A percentile compares a stretch with the other conserved stretches of the same genome.
Evolutionary conservation across 768 basidiomycete species (phyloP).

Genomic region (Clitopilus passeckerianus): DNA sequence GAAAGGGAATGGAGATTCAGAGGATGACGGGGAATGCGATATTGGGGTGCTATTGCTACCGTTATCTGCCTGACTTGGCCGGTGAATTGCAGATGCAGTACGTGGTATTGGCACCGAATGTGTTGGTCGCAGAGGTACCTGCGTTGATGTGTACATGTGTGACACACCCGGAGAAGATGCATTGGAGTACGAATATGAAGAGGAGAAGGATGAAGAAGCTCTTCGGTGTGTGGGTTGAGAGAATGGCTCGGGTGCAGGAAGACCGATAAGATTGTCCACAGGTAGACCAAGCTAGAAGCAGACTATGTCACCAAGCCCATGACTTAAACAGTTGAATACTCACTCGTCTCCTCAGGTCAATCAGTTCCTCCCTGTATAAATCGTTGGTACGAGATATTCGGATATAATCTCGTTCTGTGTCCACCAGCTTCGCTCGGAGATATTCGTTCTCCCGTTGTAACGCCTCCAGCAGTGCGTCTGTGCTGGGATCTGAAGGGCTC

Average conservation of each 20-base stretch:
- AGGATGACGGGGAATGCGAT: conserved; percentile 62
- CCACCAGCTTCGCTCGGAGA: conserved; percentile 58
- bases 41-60: conserved; percentile 56
- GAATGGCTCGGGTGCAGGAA: conserved; percentile 60
- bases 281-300: conserved; percentile 59
- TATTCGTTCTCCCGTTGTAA: conserved; percentile 78
- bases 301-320: conserved; percentile 6
- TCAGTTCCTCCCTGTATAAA: conserved; percentile 79
- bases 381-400: conserved; percentile 74
- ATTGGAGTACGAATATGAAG: conserved; percentile 25
- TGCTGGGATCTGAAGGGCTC: conserved; percentile 30
- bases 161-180: conserved; percentile 46
- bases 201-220: conserved; percentile 25
- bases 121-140: conserved; percentile 25
- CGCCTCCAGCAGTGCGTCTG: conserved; percentile 67
- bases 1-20: conserved; percentile 66
- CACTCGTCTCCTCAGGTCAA: conserved; percentile 72
- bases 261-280: conserved; percentile 75
- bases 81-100: conserved; percentile 57
- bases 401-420: conserved; percentile 75
- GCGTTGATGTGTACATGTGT: conserved; percentile 27
- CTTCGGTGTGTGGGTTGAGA: conserved; percentile 70
- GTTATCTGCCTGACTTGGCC: conserved; percentile 42
- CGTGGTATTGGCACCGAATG: conserved; percentile 76
- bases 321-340: conserved; percentile 23